Conservation (phyloP, 768 basidiomycete species). For the Suillus alpinus region DNA sequence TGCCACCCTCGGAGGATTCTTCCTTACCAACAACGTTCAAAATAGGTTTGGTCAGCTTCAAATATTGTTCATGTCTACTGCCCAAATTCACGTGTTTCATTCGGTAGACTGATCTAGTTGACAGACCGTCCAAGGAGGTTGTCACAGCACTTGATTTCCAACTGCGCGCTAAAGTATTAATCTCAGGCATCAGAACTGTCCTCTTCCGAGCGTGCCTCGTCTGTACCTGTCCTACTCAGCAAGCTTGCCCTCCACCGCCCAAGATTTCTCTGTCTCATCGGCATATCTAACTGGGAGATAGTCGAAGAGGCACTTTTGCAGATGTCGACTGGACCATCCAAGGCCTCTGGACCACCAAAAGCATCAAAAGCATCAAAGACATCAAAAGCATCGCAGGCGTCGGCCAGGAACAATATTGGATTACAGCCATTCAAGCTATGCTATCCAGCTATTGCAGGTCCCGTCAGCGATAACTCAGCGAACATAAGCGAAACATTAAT, state of each 20-base stretch:
- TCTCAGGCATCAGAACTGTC: slow-evolving; percentile 56
- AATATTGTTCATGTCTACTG: not conserved
- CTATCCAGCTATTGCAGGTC: slow-evolving; percentile 11
- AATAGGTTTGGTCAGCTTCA: slow-evolving; percentile 61
- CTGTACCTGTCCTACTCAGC: slow-evolving; percentile 54
- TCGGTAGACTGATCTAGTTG: slow-evolving; percentile 71
- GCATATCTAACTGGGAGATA: slow-evolving; percentile 60
- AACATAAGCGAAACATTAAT: slow-evolving; percentile 59
- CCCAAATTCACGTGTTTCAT: not conserved
- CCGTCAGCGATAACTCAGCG: not conserved
- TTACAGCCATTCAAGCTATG: slow-evolving; percentile 24
- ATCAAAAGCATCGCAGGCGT: slow-evolving; percentile 8
- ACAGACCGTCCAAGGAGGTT: slow-evolving; percentile 65
- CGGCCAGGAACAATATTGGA: slow-evolving; percentile 13
- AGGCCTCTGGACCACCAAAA: not conserved
- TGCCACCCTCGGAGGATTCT: slow-evolving; percentile 58
- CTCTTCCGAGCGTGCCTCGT: slow-evolving; percentile 44
- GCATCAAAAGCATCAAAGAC: slow-evolving; percentile 8
- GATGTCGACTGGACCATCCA: slow-evolving; percentile 16
- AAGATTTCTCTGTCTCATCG: slow-evolving; percentile 73
- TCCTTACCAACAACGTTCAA: slow-evolving; percentile 56
- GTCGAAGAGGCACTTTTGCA: slow-evolving; percentile 36
- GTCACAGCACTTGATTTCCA: not conserved
- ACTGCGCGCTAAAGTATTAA: not conserved
- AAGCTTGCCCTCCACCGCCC: slow-evolving; percentile 63